Evolutionary conservation across 2,329 filamentous ascomycete genomes (phyloP), one percentile per base, ranked within the genome.

Genomic region (Colletotrichum sidae): DNA sequence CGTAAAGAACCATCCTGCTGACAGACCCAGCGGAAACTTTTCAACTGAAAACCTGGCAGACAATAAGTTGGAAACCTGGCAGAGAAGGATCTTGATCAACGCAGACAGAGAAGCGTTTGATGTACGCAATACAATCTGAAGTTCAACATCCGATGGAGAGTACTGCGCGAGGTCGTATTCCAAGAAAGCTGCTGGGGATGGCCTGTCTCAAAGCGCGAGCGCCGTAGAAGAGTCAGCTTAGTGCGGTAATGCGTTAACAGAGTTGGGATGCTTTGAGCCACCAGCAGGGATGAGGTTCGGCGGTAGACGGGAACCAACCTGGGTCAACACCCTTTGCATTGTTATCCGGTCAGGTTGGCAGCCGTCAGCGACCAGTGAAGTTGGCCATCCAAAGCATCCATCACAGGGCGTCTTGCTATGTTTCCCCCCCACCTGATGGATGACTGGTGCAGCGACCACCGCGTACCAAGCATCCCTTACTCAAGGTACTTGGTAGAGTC

Each of bases 221-320:
- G 56, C 35, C 52, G 62, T 41, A 52, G 51, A 50, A 35, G 50
- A 15, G 49, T 59, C 60, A 59, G 60, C 60, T 42, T 42, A 64
- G 51, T 64, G 17, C 35, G 38, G 50, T 15, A 38, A 41, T 41
- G 55, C 60, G 55, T 35, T 17, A 15, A 65, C 25, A 25, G 4
- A 25, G 25, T 13, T 50, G 55, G 59, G 46, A 61, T 56, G 51
- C 47, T 60, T 17, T 8, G 51, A 35, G 47, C 38, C 25, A 38
- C 25, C 38, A 37, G 51, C 61, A 65, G 46, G 62, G 62, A 49
- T 45, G 35, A 38, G 58, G 57, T 25, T n/a, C 15, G 38, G 52
- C 45, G 46, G 38, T 17, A 46, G 34, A 47, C 39, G 57, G 51
- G 46, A 65, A 52, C 52, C 34, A 47, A 56, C 62, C 57, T 65